Base-by-base conservation (phyloP, 1,284 basidiomycete species). In the Hymenochaete sp. region DNA sequence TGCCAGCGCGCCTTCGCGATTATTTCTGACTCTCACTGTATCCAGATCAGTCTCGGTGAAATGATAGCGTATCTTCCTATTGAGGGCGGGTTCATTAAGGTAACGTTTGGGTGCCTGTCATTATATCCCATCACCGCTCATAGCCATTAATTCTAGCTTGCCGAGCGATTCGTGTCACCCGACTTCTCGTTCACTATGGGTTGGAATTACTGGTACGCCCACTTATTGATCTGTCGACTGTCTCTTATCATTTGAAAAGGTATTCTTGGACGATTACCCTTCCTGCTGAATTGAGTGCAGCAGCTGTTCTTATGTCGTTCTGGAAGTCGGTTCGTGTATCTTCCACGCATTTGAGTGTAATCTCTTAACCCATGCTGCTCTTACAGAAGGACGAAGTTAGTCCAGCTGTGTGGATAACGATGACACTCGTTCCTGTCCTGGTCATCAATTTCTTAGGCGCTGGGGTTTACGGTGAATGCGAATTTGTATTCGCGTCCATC, bases 141-240 rank as follows among this genome's bases (percentile, higher is more conserved):
- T n/a, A n/a, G n/a, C n/a, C n/a, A n/a, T n/a, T n/a, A n/a, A n/a
- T n/a, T n/a, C n/a, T n/a, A n/a, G n/a, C n/a, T n/a, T 31, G 83
- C 88, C 3, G 77, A 77, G 53, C 79, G 84, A 35, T 89, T 89
- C 58, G 80, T 90, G 22, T 79, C 88, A 57, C 80, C 82, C 6
- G 82, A 86, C 2, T 71, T 91, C 51, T 81, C 81, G 1, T 90
- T 90, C 57, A 74, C 86, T 11, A 77, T 85, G 76, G 86, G 85
- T 7, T 90, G 82, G 82, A 81, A 86, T 56, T 88, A 87, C 59
- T 83, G 80, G 77, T 35, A 35, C n/a, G n/a, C n/a, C n/a, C n/a
- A n/a, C n/a, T n/a, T n/a, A n/a, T n/a, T n/a, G n/a, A n/a, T n/a
- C n/a, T n/a, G n/a, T n/a, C n/a, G n/a, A n/a, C n/a, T n/a, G n/a